phyloP scores from a whole-genome alignment of 106 monocot species.

The Cymbidium sinense region DNA sequence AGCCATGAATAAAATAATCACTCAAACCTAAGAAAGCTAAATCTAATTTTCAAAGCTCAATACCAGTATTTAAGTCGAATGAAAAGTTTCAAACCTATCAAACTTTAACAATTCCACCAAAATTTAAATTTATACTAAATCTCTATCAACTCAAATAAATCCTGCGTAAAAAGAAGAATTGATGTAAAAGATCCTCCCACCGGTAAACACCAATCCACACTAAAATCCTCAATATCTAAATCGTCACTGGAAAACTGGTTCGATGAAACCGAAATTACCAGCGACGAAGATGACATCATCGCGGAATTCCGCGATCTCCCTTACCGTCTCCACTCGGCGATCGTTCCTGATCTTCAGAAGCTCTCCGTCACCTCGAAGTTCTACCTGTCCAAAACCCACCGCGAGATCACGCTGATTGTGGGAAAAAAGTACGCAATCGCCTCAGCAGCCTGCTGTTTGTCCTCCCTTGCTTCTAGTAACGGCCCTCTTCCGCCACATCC shows the following conservation, averaged over 20 bases:
- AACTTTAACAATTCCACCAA: slow-evolving; percentile 39
- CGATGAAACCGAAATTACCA: neutral
- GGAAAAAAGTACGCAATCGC: slow-evolving; percentile 63
- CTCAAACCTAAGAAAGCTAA: slow-evolving; percentile 44
- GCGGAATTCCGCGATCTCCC: slow-evolving; percentile 81
- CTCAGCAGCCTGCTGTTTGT: slow-evolving; percentile 39
- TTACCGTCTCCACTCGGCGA: slow-evolving; percentile 43
- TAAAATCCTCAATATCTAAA: slow-evolving; percentile 4
- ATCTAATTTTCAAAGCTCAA: slow-evolving; percentile 30
- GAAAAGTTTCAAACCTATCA: slow-evolving; percentile 21
- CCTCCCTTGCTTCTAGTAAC: slow-evolving; percentile 49
- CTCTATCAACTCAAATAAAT: slow-evolving; percentile 12
- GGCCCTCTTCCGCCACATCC: slow-evolving; percentile 25
- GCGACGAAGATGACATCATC: slow-evolving; percentile 41
- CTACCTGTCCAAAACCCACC: slow-evolving; percentile 62
- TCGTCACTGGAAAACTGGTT: neutral
- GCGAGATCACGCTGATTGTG: slow-evolving; percentile 41
- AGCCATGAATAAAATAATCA: slow-evolving; percentile 30
- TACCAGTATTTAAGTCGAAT: slow-evolving; percentile 13
- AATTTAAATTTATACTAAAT: slow-evolving; percentile 24
- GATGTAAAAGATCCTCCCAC: neutral
- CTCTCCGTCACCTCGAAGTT: slow-evolving; percentile 66
- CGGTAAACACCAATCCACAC: slow-evolving; percentile 9
- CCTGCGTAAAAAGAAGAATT: slow-evolving; percentile 1
- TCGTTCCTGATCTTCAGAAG: slow-evolving; percentile 62